Evolutionary conservation across 2,329 filamentous ascomycete species (phyloP).

Genomic region (Dactylellina leptospora): DNA sequence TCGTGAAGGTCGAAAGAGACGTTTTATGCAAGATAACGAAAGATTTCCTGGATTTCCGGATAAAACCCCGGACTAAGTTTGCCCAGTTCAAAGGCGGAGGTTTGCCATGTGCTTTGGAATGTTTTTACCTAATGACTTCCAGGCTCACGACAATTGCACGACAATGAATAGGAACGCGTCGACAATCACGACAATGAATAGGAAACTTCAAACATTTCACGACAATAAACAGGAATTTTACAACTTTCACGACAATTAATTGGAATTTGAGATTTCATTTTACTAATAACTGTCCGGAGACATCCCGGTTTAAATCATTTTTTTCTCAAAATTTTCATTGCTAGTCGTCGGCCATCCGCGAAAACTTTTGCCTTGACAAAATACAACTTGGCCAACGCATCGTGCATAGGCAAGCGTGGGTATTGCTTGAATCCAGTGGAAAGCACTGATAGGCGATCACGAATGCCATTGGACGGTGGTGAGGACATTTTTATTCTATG

Average conservation of each 20-base stretch:
- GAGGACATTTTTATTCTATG: neutral
- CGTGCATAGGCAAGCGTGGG: constrained; percentile 17
- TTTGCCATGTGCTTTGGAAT: neutral
- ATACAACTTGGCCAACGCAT: constrained; percentile 49
- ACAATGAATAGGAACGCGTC: constrained; percentile 28
- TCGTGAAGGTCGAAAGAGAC: neutral
- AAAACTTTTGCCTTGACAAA: constrained; percentile 13
- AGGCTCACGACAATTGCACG: constrained; percentile 21
- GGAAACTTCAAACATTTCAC: constrained; percentile 8
- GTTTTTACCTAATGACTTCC: constrained; percentile 18
- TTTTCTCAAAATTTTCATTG: neutral
- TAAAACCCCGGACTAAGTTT: constrained; percentile 17
- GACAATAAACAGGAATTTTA: constrained; percentile 31
- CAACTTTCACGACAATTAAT: constrained; percentile 12
- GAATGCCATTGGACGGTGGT: constrained; percentile 13
- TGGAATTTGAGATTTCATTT: neutral
- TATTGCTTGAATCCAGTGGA: constrained; percentile 10
- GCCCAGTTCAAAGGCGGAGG: neutral
- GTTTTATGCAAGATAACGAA: constrained; percentile 28
- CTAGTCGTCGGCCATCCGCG: constrained; percentile 20
- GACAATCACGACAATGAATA: constrained; percentile 17
- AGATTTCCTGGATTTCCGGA: constrained; percentile 29
- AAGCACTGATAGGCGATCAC: constrained; percentile 13
- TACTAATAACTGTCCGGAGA: constrained; percentile 19
- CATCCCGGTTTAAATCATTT: neutral